Percentiles rank a stretch among this genome's conserved stretches.
phyloP scores from a whole-genome alignment of 169 alveolate genomes.

The Plasmodium gaboni region DNA sequence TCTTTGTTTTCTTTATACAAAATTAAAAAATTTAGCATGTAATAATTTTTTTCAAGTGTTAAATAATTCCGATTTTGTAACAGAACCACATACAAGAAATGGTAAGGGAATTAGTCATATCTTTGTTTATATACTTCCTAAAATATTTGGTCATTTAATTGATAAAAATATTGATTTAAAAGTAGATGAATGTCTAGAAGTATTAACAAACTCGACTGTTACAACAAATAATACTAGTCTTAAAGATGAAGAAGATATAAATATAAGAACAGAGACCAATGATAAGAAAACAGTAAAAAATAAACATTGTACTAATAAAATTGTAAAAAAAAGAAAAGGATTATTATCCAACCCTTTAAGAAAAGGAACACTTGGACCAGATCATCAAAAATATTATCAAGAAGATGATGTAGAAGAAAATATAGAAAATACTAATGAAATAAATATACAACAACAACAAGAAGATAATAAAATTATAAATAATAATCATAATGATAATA shows the following conservation, averaged over 20 bases:
- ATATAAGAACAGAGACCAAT: conserved; percentile 16
- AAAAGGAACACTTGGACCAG: conserved; percentile 1
- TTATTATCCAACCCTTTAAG: not conserved
- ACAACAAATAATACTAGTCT: conserved; percentile 30
- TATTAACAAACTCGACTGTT: conserved; percentile 27
- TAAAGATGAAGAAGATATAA: conserved; percentile 41
- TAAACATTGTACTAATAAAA: conserved; percentile 18
- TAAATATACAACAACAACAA: not conserved
- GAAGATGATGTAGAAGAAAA: conserved; percentile 43
- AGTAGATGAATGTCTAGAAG: conserved; percentile 10
- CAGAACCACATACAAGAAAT: conserved; percentile 62
- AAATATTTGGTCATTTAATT: conserved; percentile 24
- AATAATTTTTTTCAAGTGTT: conserved; percentile 51
- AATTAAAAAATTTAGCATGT: conserved; percentile 59
- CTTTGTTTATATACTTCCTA: conserved; percentile 39
- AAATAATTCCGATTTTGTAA: conserved; percentile 35
- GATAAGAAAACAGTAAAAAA: conserved; percentile 13
- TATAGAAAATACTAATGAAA: conserved; percentile 16
- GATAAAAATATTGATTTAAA: conserved; percentile 34
- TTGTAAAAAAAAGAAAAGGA: conserved; percentile 43
- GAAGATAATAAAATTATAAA: conserved; percentile 11
- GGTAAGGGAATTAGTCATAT: conserved; percentile 69
- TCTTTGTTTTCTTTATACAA: conserved; percentile 32
- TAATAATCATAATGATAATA: not conserved
- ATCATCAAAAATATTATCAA: conserved; percentile 19